phyloP scores from a whole-genome alignment of 1,139 yeast species.

The Blastobotrys apis region DNA sequence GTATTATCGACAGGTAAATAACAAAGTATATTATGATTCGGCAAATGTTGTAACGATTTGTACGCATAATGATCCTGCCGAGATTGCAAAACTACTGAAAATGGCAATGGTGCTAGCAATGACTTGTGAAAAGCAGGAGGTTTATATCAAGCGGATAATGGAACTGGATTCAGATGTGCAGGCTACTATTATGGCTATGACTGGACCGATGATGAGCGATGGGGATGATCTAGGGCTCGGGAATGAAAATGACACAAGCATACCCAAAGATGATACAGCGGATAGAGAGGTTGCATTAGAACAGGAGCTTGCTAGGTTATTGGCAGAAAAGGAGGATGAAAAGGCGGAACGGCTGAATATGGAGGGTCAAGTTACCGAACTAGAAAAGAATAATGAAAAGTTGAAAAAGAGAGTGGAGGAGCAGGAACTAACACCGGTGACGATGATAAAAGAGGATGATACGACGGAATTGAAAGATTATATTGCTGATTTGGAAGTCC shows the following conservation, averaged over 20 bases:
- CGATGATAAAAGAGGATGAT: neutral
- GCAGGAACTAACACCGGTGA: slow-evolving; percentile 1
- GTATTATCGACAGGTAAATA: neutral
- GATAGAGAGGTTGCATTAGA: slow-evolving; percentile 20
- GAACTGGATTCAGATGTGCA: slow-evolving; percentile 17
- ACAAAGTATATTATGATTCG: neutral
- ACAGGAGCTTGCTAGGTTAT: slow-evolving; percentile 18
- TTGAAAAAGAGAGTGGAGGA: neutral
- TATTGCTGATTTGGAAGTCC: slow-evolving; percentile 17
- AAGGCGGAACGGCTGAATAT: slow-evolving; percentile 4
- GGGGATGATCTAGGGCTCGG: slow-evolving; percentile 8
- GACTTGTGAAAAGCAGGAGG: slow-evolving; percentile 16
- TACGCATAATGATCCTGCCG: slow-evolving; percentile 7
- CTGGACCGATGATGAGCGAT: slow-evolving; percentile 16
- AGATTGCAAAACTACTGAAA: slow-evolving; percentile 16
- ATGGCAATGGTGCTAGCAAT: slow-evolving; percentile 17
- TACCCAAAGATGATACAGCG: neutral
- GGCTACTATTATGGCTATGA: slow-evolving; percentile 17
- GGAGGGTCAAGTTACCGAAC: neutral
- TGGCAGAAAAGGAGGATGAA: slow-evolving; percentile 14
- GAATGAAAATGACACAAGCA: neutral
- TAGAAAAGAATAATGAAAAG: slow-evolving; percentile 5
- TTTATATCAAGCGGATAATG: slow-evolving; percentile 17
- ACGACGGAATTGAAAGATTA: slow-evolving; percentile 6
- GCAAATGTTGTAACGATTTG: slow-evolving; percentile 1